Base-by-base conservation (phyloP, 2,329 filamentous ascomycete genomes). In the Fonsecaea erecta region DNA sequence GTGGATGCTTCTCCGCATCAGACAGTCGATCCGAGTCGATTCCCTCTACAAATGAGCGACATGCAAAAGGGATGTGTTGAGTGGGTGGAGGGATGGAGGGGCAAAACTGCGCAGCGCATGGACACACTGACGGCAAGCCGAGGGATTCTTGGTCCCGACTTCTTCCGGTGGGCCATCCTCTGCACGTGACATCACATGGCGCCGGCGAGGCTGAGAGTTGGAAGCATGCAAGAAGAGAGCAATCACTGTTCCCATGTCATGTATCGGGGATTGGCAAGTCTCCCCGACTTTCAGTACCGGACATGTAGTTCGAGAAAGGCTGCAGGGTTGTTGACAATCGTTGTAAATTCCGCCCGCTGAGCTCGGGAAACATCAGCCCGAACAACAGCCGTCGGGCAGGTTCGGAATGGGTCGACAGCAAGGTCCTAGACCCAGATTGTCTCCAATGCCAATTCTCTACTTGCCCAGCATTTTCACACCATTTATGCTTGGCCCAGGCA, bases 61-160 rank as follows among this genome's bases (percentile, higher is more conserved):
- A 12, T 48, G 18, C 18, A 12, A 43, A 48, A 53, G 51, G 2
- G 26, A 28, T 2, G 26, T 30, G 51, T 18, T n/a, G 51, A 53
- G 6, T 53, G 51, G 26, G 14, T 34, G 30, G 26, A 30, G 30
- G 51, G 51, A 53, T 53, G 51, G 51, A 53, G 51, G 51, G 51
- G 51, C 51, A 53, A 34, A 53, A 53, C 51, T 30, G 51, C 51
- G 30, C 51, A 21, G 24, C 26, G 51, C 43, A 24, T 48, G 11
- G 14, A 21, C 8, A n/a, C n/a, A 21, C 34, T 54, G 58, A 61
- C 46, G 58, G 46, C n/a, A 18, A 53, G 58, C 58, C 58, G 58
- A 61, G 58, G 58, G 40, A 53, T 53, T 12, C 7, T 11, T 30
- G 9, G 14, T 53, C 51, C 58, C 58, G 58, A 43, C 34, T 54